Percentiles rank a stretch among this genome's conserved stretches.
phyloP scores from a whole-genome alignment of 495 filamentous ascomycete genomes.

The Xylaria flabelliformis region DNA sequence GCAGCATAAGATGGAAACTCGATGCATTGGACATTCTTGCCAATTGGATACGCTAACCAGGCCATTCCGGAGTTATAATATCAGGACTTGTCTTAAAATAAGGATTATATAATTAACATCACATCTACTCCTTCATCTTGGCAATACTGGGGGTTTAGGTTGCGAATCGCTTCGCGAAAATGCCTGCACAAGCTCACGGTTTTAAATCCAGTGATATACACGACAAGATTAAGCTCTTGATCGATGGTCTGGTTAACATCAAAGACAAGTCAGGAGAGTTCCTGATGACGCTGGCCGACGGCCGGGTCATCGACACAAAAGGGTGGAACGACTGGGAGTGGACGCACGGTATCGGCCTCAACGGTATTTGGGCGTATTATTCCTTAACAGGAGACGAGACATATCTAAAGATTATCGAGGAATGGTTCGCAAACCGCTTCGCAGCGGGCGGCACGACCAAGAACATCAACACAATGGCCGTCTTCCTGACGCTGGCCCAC shows the following conservation, averaged over 20 bases:
- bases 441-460: conserved; percentile 73
- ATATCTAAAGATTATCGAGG: conserved; percentile 64
- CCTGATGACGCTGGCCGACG: conserved; percentile 68
- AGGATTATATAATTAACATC: not conserved
- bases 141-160: not conserved
- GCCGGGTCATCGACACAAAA: conserved; percentile 78
- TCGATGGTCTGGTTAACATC: conserved; percentile 72
- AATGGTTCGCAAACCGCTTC: conserved; percentile 71
- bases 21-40: not conserved
- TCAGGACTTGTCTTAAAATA: not conserved
- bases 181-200: conserved; percentile 49
- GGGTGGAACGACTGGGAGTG: conserved; percentile 82
- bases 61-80: not conserved
- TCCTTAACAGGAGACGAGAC: conserved; percentile 62
- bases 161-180: conserved; percentile 22
- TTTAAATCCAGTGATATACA: conserved; percentile 57
- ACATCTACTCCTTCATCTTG: not conserved
- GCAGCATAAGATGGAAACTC: not conserved
- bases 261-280: conserved; percentile 72
- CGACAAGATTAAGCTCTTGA: conserved; percentile 63
- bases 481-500: conserved; percentile 72
- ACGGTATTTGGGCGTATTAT: conserved; percentile 81
- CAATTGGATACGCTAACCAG: not conserved
- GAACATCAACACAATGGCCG: conserved; percentile 82
- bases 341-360: conserved; percentile 79